These are phyloP conservation scores for Blastocystis sp. DNA, from an alignment of 352 stramenopile species.

Conservation along the genomic window DNA sequence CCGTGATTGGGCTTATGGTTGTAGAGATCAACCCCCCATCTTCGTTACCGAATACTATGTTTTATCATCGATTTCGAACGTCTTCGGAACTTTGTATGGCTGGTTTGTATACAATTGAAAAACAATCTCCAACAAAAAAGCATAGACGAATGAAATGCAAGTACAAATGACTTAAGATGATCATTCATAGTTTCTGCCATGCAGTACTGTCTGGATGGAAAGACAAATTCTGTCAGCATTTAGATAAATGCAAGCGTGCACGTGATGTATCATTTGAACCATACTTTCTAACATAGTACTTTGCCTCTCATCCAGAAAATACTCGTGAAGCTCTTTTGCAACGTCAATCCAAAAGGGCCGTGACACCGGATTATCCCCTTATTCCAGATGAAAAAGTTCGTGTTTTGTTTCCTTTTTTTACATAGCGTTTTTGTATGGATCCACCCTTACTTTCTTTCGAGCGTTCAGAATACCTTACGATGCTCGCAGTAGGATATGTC, in stretches of 20 bases:
- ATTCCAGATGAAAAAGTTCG: neutral
- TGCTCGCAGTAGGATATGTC: slow-evolving; percentile 8
- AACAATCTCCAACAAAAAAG: neutral
- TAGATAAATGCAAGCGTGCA: neutral
- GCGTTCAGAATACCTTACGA: neutral
- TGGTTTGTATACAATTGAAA: neutral
- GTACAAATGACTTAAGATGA: neutral
- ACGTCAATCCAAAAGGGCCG: neutral
- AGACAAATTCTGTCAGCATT: slow-evolving; percentile 37
- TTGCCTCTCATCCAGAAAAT: neutral
- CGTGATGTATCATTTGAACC: neutral
- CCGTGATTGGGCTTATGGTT: neutral
- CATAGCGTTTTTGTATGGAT: neutral
- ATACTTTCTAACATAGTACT: neutral
- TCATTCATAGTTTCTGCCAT: neutral
- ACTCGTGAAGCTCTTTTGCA: neutral
- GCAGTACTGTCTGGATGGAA: slow-evolving; percentile 18
- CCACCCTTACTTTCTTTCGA: neutral
- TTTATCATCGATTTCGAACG: slow-evolving; percentile 28
- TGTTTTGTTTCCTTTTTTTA: neutral
- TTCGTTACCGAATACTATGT: neutral
- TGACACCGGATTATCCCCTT: neutral
- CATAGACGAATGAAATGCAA: slow-evolving; percentile 18
- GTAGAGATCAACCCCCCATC: neutral
- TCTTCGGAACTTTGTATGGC: neutral